A percentile compares a stretch with the other conserved stretches of the same genome.
These are phyloP conservation scores for Phalaenopsis equestris DNA, from an alignment of 106 monocot species.

Conservation along the genomic window DNA sequence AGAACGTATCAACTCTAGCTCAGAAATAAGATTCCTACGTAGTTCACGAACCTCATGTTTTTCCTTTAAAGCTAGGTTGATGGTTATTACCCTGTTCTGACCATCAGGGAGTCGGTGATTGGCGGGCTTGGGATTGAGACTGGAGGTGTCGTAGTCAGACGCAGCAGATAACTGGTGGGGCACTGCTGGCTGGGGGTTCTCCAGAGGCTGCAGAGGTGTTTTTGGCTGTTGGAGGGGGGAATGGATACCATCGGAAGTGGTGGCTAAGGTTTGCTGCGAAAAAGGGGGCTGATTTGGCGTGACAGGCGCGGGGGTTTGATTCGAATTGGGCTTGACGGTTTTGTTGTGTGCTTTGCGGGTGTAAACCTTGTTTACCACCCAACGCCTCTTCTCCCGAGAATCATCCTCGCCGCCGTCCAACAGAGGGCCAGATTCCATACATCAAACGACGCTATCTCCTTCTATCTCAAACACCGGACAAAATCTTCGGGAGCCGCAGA, in stretches of 20 bases:
- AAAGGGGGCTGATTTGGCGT: slow-evolving; percentile 8
- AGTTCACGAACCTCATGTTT: slow-evolving; percentile 37
- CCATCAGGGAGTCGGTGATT: background rate
- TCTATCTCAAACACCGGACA: background rate
- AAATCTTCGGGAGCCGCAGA: background rate
- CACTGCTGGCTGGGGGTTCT: background rate
- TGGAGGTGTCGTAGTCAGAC: slow-evolving; percentile 27
- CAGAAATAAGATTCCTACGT: slow-evolving; percentile 20
- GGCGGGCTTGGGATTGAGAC: slow-evolving; percentile 17
- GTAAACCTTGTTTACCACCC: slow-evolving; percentile 58
- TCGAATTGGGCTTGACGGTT: slow-evolving; percentile 14
- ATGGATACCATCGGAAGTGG: slow-evolving; percentile 6
- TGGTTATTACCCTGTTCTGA: slow-evolving; percentile 7
- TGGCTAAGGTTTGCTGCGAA: slow-evolving; percentile 11
- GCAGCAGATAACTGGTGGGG: slow-evolving; percentile 2
- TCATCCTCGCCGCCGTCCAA: slow-evolving; percentile 28
- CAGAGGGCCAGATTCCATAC: slow-evolving; percentile 42
- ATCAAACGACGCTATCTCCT: slow-evolving; percentile 12
- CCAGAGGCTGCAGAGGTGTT: slow-evolving; percentile 8
- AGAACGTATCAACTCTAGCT: slow-evolving; percentile 58
- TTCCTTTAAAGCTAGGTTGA: slow-evolving; percentile 16
- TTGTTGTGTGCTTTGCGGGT: slow-evolving; percentile 40
- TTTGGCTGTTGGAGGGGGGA: background rate
- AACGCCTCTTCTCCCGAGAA: slow-evolving; percentile 33
- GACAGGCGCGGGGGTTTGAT: background rate